Evolutionary conservation across 2,329 filamentous ascomycete genomes (phyloP).

Genomic region (Monilinia fructicola): DNA sequence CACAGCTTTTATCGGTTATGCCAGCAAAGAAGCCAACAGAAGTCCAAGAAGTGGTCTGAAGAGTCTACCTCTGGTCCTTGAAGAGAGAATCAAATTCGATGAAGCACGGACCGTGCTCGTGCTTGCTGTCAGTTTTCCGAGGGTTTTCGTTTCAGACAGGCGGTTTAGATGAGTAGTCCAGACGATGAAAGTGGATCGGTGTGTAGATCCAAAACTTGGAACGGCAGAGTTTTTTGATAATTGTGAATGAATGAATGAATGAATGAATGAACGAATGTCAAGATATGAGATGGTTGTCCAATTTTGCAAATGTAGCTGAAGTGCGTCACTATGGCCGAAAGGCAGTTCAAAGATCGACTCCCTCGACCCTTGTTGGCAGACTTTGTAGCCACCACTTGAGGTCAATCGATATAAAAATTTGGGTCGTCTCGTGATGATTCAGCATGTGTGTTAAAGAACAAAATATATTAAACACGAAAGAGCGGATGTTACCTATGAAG

Average conservation of each 20-base stretch:
- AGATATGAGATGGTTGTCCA: neutral
- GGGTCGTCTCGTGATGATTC: neutral
- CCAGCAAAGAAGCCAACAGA: constrained; percentile 2
- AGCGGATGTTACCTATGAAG: constrained; percentile 1
- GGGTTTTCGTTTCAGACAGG: constrained; percentile 4
- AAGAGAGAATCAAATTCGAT: constrained; percentile 2
- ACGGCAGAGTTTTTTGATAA: neutral
- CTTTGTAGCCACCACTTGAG: constrained; percentile 6
- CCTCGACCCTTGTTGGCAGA: neutral
- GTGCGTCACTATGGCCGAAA: neutral
- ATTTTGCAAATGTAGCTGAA: neutral
- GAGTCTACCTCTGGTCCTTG: neutral
- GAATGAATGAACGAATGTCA: too few species aligned
- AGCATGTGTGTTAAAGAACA: neutral
- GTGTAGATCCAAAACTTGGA: neutral
- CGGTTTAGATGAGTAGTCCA: neutral
- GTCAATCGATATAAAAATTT: neutral
- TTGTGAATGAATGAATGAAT: neutral
- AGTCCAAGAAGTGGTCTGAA: constrained; percentile 5
- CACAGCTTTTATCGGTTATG: constrained; percentile 7
- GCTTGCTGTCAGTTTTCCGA: constrained; percentile 8
- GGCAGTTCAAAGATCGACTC: neutral
- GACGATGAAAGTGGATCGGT: constrained; percentile 1
- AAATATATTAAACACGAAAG: neutral
- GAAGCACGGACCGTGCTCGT: constrained; percentile 3